Base-by-base conservation (phyloP, 2,329 filamentous ascomycete species). In the Cladophialophora exuberans region DNA sequence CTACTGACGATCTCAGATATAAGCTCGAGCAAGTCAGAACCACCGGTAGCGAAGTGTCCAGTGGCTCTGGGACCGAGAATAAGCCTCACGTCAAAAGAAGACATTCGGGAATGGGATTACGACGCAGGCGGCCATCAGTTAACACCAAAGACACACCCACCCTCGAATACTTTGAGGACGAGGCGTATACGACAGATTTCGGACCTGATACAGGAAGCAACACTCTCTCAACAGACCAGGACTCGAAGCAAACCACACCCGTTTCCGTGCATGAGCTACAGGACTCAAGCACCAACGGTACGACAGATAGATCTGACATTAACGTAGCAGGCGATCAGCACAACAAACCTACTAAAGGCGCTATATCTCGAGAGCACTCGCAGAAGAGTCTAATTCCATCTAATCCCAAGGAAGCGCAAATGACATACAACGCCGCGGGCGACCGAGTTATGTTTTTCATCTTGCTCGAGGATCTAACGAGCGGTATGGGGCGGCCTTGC, bases 401-500 rank as follows among this genome's bases (percentile, higher is more conserved):
- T 61, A 91, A 91, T 64, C 88, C 88, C 1, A 90, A 90, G 70
- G 87, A 90, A 68, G 88, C 87, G 6, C 48, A 51, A 26, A 33
- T 42, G 13, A 42, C 48, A 10, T 49, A 1, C 86, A 89, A 65
- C 81, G 39, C 79, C 9, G 80, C 82, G 18, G 74, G 76, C 46
- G 73, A 78, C 49, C 85, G 93, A 26, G 89, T 96, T 3, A 90
- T 97, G 66, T 96, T 93, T 69, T 99, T 99, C 69, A 77, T 99
- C 11, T 79, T 99, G 1, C 77, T 99, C 7, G 94, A 99, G 72
- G 94, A 99, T 69, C 81, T 99, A 43, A 99, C 94, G 1, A 89
- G 93, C 1, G 93, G 93, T 28, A 97, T 99, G 94, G 92, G 90
- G 69, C 86, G 89, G 46, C 94, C 94, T 4, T 97, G 94, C 73